These are phyloP conservation scores for Thinopyrum elongatum DNA, from an alignment of 176 grass and related monocot genomes.

Conservation along the genomic window DNA sequence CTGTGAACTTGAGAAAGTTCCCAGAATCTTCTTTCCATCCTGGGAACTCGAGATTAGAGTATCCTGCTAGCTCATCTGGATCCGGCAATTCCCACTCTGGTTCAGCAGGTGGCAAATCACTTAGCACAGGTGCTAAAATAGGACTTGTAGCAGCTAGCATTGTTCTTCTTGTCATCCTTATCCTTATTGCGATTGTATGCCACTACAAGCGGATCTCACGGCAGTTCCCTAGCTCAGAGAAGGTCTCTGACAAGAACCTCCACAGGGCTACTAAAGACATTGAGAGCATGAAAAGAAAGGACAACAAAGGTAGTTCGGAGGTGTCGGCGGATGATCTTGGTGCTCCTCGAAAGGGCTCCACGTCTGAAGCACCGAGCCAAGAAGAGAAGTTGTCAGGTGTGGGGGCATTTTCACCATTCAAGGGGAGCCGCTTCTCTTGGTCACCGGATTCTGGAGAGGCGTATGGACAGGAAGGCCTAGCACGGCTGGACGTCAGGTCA, in stretches of 20 bases:
- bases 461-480: conserved; percentile 52
- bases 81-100: conserved; percentile 46
- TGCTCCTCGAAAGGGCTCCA: conserved; percentile 65
- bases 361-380: conserved; percentile 68
- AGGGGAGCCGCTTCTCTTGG: conserved; percentile 81
- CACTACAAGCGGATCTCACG: conserved; percentile 58
- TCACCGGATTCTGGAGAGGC: conserved; percentile 79
- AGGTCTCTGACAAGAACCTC: conserved; percentile 68
- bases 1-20: conserved; percentile 86
- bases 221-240: conserved; percentile 66
- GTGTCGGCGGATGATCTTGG: conserved; percentile 80
- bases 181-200: conserved; percentile 58
- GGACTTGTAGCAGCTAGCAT: conserved; percentile 63
- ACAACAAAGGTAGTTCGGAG: conserved; percentile 54
- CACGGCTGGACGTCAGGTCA: conserved; percentile 78
- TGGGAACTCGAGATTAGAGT: conserved; percentile 80
- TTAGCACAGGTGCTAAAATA: conserved; percentile 52
- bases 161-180: conserved; percentile 61
- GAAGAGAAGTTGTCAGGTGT: conserved; percentile 70
- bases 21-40: conserved; percentile 98
- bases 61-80: conserved; percentile 60
- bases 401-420: conserved; percentile 77
- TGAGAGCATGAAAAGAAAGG: conserved; percentile 50
- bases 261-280: conserved; percentile 48
- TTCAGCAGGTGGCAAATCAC: conserved; percentile 39